These are phyloP conservation scores for Leccinum longicurvipes DNA, from an alignment of 768 basidiomycete genomes.

Conservation along the genomic window DNA sequence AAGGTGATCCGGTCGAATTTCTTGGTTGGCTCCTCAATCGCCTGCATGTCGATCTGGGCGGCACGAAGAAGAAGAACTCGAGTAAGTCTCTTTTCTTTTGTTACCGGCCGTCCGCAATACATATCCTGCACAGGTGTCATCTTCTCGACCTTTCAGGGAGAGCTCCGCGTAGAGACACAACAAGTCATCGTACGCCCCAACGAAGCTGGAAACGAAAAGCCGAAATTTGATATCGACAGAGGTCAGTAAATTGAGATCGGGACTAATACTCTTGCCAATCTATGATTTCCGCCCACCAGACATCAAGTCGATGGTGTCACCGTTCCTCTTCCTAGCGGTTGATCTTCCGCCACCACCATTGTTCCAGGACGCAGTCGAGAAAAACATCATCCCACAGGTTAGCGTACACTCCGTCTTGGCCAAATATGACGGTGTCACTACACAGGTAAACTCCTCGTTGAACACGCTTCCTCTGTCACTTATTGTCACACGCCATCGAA, in stretches of 20 bases:
- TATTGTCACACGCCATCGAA: slow-evolving; percentile 31
- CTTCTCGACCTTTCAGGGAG: slow-evolving; percentile 92
- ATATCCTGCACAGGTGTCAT: slow-evolving; percentile 64
- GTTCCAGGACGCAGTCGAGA: slow-evolving; percentile 94
- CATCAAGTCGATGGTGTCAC: slow-evolving; percentile 79
- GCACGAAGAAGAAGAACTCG: slow-evolving; percentile 87
- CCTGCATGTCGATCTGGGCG: slow-evolving; percentile 89
- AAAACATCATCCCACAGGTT: slow-evolving; percentile 99
- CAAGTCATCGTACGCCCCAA: slow-evolving; percentile 85
- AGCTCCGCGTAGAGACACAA: slow-evolving; percentile 89
- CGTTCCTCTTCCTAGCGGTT: slow-evolving; percentile 93
- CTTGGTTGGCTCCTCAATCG: slow-evolving; percentile 93
- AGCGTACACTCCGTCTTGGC: slow-evolving; percentile 84
- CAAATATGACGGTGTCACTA: slow-evolving; percentile 91
- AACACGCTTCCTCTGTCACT: slow-evolving; percentile 13
- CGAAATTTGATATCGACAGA: slow-evolving; percentile 91
- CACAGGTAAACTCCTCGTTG: slow-evolving; percentile 58
- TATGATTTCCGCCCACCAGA: slow-evolving; percentile 47
- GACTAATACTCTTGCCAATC: slow-evolving; percentile 11
- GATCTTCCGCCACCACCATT: slow-evolving; percentile 97
- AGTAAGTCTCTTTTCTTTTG: slow-evolving; percentile 52
- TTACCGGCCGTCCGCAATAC: slow-evolving; percentile 17
- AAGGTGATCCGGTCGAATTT: slow-evolving; percentile 96
- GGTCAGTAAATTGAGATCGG: slow-evolving; percentile 46
- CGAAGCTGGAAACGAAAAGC: slow-evolving; percentile 71